phyloP scores from a whole-genome alignment of 2,329 filamentous ascomycete genomes.

The Boeremia exigua region DNA sequence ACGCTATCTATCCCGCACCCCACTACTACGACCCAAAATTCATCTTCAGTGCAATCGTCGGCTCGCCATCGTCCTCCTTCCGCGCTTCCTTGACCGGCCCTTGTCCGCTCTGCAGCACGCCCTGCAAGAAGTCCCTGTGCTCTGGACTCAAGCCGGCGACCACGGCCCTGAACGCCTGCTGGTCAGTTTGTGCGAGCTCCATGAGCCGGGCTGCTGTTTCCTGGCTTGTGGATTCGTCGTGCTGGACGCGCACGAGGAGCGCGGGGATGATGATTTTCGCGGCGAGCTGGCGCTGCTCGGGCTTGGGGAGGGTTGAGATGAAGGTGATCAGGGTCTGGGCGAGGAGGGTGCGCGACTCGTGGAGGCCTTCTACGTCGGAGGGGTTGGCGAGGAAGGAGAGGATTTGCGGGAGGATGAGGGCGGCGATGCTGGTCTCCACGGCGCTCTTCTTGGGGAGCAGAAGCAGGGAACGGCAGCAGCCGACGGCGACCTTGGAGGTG shows the following conservation, averaged over 20 bases:
- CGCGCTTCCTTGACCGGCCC: constrained; percentile 56
- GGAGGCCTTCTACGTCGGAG: constrained; percentile 75
- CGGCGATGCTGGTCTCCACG: constrained; percentile 66
- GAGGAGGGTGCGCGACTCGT: constrained; percentile 73
- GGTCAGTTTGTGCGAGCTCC: constrained; percentile 79
- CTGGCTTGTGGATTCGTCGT: constrained; percentile 61
- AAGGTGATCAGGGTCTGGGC: constrained; percentile 79
- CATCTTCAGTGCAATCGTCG: constrained; percentile 94
- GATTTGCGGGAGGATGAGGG: constrained; percentile 76
- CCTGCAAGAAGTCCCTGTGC: constrained; percentile 80
- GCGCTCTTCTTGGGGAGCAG: constrained; percentile 62
- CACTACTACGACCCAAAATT: constrained; percentile 64
- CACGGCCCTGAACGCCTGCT: constrained; percentile 73
- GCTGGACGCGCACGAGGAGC: constrained; percentile 73
- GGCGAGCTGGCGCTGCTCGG: constrained; percentile 56
- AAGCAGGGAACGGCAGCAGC: constrained; percentile 85
- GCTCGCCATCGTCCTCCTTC: constrained; percentile 63
- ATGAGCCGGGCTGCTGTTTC: constrained; percentile 80
- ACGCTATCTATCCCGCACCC: too few species aligned
- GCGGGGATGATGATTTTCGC: constrained; percentile 80
- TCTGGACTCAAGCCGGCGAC: constrained; percentile 73
- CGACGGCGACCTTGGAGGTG: constrained; percentile 88
- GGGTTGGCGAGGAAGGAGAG: constrained; percentile 74
- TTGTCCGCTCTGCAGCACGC: constrained; percentile 70
- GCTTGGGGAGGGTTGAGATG: constrained; percentile 54